Percentiles rank a stretch among this genome's conserved stretches.
Conservation (phyloP, 2,329 filamentous ascomycete genomes). For the Ascochyta viciae-villosae region DNA sequence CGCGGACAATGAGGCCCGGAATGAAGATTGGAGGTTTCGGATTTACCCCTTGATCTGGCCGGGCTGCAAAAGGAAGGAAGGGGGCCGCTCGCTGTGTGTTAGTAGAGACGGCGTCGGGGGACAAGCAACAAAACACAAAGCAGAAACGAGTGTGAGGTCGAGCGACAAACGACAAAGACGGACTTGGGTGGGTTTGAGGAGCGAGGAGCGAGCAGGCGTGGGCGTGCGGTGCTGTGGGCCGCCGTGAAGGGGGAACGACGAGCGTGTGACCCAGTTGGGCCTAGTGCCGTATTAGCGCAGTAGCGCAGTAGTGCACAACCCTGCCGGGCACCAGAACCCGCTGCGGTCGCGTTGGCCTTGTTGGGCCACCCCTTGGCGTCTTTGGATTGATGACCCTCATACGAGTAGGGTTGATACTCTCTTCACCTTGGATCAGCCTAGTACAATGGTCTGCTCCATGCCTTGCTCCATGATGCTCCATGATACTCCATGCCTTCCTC, state of each 20-base stretch:
- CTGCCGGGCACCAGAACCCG: background rate
- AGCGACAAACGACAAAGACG: constrained; percentile 25
- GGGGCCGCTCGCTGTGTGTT: constrained; percentile 14
- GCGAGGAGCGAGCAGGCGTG: constrained; percentile 24
- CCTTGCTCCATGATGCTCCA: too few species aligned
- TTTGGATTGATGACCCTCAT: too few species aligned
- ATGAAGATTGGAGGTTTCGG: constrained; percentile 34
- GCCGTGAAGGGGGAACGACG: constrained; percentile 16
- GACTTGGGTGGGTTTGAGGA: constrained; percentile 24
- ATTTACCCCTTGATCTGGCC: constrained; percentile 37
- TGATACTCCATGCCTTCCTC: too few species aligned
- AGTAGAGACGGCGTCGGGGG: constrained; percentile 4
- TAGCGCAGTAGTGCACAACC: background rate
- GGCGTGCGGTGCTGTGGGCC: constrained; percentile 28
- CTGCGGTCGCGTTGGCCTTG: constrained; percentile 3
- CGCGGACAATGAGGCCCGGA: constrained; percentile 38
- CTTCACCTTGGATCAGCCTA: background rate
- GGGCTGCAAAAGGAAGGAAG: constrained; percentile 40
- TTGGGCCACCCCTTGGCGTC: background rate
- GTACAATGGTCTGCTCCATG: background rate
- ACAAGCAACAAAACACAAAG: constrained; percentile 1
- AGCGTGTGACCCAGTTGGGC: background rate
- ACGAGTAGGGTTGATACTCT: too few species aligned
- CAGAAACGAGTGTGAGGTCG: constrained; percentile 39
- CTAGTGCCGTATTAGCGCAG: background rate